Percentiles rank a stretch among this genome's conserved stretches.
phyloP scores from a whole-genome alignment of 768 basidiomycete species.

The Panellus pusillus region DNA sequence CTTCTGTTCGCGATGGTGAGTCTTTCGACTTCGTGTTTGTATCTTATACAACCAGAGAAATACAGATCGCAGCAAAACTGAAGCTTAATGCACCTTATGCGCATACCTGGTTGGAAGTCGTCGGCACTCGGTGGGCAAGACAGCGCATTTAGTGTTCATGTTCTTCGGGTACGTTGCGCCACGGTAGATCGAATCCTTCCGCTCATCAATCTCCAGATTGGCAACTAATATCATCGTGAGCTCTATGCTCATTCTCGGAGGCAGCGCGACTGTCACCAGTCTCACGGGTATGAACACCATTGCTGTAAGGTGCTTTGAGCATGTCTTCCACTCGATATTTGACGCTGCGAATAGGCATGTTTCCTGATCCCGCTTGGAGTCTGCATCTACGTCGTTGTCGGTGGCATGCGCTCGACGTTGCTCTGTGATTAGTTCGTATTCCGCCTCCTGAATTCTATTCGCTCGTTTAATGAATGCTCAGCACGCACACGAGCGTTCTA shows the following conservation, averaged over 20 bases:
- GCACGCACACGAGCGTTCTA: constrained; percentile 84
- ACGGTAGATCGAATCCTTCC: not conserved
- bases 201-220: constrained; percentile 41
- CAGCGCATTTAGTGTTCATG: constrained; percentile 83
- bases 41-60: not conserved
- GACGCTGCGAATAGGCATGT: constrained; percentile 53
- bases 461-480: constrained; percentile 28
- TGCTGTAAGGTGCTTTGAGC: constrained; percentile 44
- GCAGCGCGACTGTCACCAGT: constrained; percentile 84
- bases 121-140: constrained; percentile 72
- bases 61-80: constrained; percentile 82
- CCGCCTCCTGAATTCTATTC: not conserved
- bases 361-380: constrained; percentile 90
- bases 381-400: constrained; percentile 83
- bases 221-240: constrained; percentile 93
- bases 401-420: constrained; percentile 84
- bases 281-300: constrained; percentile 90
- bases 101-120: constrained; percentile 89
- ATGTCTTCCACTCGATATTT: no score
- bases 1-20: constrained; percentile 82
- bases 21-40: not conserved
- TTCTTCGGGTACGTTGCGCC: constrained; percentile 66
- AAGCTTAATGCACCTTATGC: constrained; percentile 89
- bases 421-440: constrained; percentile 80
- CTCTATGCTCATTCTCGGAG: constrained; percentile 77